A percentile compares a stretch with the other conserved stretches of the same genome.
These are phyloP conservation scores for Luffa acutangula DNA, from an alignment of 306 rosid species.

Conservation along the genomic window DNA sequence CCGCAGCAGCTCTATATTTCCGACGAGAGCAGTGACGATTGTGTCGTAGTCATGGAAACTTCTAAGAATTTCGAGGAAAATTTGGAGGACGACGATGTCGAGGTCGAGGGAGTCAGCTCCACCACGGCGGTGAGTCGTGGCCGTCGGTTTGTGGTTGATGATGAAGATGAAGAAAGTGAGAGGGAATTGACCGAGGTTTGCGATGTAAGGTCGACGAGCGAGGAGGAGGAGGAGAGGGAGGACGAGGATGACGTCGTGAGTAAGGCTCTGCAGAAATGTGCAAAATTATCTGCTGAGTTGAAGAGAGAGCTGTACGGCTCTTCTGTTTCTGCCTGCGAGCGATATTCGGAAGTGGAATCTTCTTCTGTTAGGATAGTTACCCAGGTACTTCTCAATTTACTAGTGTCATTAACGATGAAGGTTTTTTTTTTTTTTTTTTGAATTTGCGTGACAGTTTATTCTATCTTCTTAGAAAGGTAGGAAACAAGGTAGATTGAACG, in stretches of 20 bases:
- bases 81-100: conserved; percentile 57
- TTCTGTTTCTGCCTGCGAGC: conserved; percentile 42
- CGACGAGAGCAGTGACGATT: conserved; percentile 25
- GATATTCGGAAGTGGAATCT: conserved; percentile 76
- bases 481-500: neutral
- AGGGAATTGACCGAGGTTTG: conserved; percentile 28
- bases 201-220: conserved; percentile 37
- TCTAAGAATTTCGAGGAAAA: conserved; percentile 1
- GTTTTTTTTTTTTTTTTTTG: neutral
- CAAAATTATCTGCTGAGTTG: conserved; percentile 74
- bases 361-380: conserved; percentile 74
- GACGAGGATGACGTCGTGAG: conserved; percentile 60
- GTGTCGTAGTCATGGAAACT: conserved; percentile 26
- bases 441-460: neutral
- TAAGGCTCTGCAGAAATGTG: conserved; percentile 82
- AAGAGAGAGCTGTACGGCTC: conserved; percentile 64
- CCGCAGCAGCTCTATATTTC: conserved; percentile 11
- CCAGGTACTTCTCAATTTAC: conserved; percentile 37
- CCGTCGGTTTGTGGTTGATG: conserved; percentile 64
- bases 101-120: conserved; percentile 16
- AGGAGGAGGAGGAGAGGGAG: conserved; percentile 20
- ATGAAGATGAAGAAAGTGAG: conserved; percentile 44
- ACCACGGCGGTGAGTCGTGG: conserved; percentile 29
- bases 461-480: neutral
- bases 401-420: neutral